A percentile compares a stretch with the other conserved stretches of the same genome.
These are phyloP conservation scores for Mycena crocata DNA, from an alignment of 768 basidiomycete species.

Conservation along the genomic window DNA sequence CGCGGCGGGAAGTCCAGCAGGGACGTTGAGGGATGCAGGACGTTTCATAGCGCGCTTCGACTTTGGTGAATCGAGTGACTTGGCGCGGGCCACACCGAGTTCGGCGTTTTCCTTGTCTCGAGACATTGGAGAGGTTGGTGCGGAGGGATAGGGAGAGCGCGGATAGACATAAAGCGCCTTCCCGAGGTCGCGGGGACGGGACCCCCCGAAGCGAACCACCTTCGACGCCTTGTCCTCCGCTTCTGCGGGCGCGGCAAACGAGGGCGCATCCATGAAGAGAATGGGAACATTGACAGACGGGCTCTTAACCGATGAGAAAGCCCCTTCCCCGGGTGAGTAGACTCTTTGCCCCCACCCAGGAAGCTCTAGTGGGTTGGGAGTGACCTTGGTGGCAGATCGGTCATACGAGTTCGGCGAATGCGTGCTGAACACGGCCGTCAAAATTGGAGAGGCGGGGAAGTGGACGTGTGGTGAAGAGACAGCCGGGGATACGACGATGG, in stretches of 20 bases:
- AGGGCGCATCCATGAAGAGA: background rate
- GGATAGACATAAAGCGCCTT: conserved; percentile 49
- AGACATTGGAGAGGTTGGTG: conserved; percentile 40
- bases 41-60: conserved; percentile 22
- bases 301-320: conserved; percentile 20
- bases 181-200: conserved; percentile 45
- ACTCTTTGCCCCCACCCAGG: conserved; percentile 67
- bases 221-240: conserved; percentile 16
- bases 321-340: conserved; percentile 42
- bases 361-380: conserved; percentile 65
- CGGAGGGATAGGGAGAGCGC: conserved; percentile 57
- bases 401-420: conserved; percentile 73
- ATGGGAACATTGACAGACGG: conserved; percentile 15
- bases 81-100: conserved; percentile 26
- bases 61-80: conserved; percentile 35
- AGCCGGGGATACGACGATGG: conserved; percentile 45
- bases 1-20: conserved; percentile 4
- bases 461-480: conserved; percentile 66
- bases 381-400: conserved; percentile 70
- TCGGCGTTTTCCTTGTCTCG: conserved; percentile 23
- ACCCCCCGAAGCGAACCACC: conserved; percentile 48
- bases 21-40: conserved; percentile 19
- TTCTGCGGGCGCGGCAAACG: background rate
- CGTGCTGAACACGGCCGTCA: conserved; percentile 66
- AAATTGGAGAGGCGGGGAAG: conserved; percentile 71